phyloP scores from a whole-genome alignment of 306 rosid genomes.

The Lablab purpureus region DNA sequence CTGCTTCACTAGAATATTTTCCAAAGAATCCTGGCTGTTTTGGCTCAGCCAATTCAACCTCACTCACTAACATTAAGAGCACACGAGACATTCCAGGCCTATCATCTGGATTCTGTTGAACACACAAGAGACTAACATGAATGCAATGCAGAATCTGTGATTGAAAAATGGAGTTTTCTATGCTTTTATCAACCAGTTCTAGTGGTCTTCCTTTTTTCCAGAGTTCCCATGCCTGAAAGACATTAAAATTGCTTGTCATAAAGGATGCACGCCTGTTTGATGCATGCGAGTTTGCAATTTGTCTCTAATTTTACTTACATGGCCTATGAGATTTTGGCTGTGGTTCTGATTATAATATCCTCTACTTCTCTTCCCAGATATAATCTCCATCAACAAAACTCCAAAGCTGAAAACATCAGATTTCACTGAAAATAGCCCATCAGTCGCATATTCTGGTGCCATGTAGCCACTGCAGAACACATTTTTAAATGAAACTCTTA shows the following conservation, averaged over 20 bases:
- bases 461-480: constrained; percentile 60
- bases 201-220: constrained; percentile 64
- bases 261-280: neutral
- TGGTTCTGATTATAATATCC: constrained; percentile 58
- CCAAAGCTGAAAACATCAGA: constrained; percentile 62
- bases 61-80: constrained; percentile 62
- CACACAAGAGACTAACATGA: constrained; percentile 73
- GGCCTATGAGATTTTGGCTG: constrained; percentile 61
- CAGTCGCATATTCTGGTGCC: constrained; percentile 75
- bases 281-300: neutral
- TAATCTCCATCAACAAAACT: constrained; percentile 58
- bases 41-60: constrained; percentile 56
- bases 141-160: constrained; percentile 61
- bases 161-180: constrained; percentile 37
- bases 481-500: constrained; percentile 12
- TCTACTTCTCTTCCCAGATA: constrained; percentile 64
- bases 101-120: constrained; percentile 64
- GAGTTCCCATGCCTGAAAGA: constrained; percentile 67
- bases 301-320: constrained; percentile 55
- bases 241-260: constrained; percentile 6
- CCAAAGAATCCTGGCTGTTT: constrained; percentile 65
- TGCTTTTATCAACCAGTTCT: constrained; percentile 56
- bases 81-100: constrained; percentile 57
- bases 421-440: constrained; percentile 65
- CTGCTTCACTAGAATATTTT: constrained; percentile 37